Percentiles rank a stretch among this genome's conserved stretches.
phyloP scores from a whole-genome alignment of 768 basidiomycete genomes.

The Pleurotus cornucopiae region DNA sequence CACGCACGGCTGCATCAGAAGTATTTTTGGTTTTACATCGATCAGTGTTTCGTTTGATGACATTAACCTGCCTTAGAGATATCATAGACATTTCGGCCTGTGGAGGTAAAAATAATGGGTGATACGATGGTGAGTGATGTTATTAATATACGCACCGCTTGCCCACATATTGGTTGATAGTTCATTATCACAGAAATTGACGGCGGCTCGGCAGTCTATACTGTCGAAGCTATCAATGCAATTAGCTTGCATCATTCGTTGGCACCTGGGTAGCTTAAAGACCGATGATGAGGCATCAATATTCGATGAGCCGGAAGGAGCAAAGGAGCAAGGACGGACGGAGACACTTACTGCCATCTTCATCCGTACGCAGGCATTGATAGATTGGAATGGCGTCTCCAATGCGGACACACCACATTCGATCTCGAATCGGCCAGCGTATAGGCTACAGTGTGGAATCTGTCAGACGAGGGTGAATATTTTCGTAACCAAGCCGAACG shows the following conservation, averaged over 20 bases:
- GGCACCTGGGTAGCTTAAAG: constrained; percentile 62
- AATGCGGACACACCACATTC: constrained; percentile 58
- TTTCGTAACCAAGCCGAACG: constrained; percentile 20
- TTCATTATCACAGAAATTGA: constrained; percentile 58
- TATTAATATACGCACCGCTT: constrained; percentile 29
- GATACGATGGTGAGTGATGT: neutral
- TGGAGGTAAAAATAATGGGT: neutral
- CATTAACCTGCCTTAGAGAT: constrained; percentile 47
- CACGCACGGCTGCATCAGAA: constrained; percentile 30
- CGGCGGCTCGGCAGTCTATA: constrained; percentile 64
- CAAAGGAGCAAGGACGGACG: neutral
- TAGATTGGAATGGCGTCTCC: constrained; percentile 47
- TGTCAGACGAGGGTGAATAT: neutral
- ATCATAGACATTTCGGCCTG: constrained; percentile 51
- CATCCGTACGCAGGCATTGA: constrained; percentile 57
- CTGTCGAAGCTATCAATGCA: constrained; percentile 68
- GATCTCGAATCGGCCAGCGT: constrained; percentile 49
- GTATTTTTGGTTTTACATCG: neutral
- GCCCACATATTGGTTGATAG: constrained; percentile 43
- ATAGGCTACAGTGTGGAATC: constrained; percentile 23
- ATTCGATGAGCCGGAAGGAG: neutral
- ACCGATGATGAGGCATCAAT: neutral
- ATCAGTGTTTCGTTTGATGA: neutral
- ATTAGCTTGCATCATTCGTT: constrained; percentile 45
- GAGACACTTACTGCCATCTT: constrained; percentile 32